These are phyloP conservation scores for Talaromyces liani DNA, from an alignment of 495 filamentous ascomycete species.

Conservation along the genomic window DNA sequence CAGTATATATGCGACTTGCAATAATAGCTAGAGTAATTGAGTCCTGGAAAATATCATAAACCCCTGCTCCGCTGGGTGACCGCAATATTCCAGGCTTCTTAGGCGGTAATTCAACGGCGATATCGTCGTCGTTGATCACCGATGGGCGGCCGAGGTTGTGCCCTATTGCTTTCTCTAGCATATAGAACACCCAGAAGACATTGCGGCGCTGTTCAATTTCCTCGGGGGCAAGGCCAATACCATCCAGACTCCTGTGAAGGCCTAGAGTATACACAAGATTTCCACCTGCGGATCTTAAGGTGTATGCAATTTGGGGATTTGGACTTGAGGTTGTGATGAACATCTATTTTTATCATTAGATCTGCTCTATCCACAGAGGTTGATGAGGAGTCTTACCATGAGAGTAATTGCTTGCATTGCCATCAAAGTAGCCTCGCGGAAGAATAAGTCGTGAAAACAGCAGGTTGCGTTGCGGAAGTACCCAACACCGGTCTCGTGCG, in stretches of 20 bases:
- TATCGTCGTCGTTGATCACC: constrained; percentile 5
- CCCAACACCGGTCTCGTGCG: constrained; percentile 1
- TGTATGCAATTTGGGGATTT: constrained; percentile 2
- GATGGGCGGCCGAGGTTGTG: constrained; percentile 6
- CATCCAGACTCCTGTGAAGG: constrained; percentile 4
- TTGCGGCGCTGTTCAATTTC: constrained; percentile 7
- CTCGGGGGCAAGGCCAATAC: neutral
- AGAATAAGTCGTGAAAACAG: constrained; percentile 5
- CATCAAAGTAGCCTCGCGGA: constrained; percentile 3
- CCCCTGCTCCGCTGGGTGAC: neutral
- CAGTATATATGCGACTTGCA: constrained; percentile 5
- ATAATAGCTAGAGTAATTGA: constrained; percentile 4
- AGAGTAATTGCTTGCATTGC: constrained; percentile 7
- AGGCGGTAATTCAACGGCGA: constrained; percentile 4
- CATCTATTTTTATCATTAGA: neutral
- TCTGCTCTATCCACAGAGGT: neutral
- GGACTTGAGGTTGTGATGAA: constrained; percentile 9
- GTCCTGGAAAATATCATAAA: constrained; percentile 9
- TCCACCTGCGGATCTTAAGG: neutral
- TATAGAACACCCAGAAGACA: constrained; percentile 7
- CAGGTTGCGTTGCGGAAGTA: constrained; percentile 6
- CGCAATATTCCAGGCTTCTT: neutral
- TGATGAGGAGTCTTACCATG: neutral
- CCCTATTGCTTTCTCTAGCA: constrained; percentile 5
- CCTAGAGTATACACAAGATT: constrained; percentile 6